Conservation (phyloP, 352 stramenopile species). For the Aphanomyces euteiches region DNA sequence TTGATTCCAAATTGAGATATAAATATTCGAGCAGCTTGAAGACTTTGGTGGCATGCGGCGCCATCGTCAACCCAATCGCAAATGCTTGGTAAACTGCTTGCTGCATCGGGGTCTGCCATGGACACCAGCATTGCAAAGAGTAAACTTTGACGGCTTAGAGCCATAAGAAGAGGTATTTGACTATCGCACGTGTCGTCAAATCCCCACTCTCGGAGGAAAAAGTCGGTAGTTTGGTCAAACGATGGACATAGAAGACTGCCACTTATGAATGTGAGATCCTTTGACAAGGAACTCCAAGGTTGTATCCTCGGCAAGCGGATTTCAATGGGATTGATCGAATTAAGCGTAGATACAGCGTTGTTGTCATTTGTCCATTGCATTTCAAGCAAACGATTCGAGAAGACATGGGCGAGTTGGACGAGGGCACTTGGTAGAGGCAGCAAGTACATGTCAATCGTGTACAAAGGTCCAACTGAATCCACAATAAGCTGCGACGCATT, state of each 20-base stretch:
- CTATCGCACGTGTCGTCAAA: neutral
- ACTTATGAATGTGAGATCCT: neutral
- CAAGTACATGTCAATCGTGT: neutral
- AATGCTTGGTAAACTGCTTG: neutral
- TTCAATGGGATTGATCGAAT: too few species aligned
- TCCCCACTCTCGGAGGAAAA: neutral
- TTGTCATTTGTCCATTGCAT: too few species aligned
- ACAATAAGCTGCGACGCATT: too few species aligned
- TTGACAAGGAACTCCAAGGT: neutral
- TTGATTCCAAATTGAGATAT: neutral
- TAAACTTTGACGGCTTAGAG: neutral
- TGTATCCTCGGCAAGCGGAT: too few species aligned
- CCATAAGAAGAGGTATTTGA: neutral
- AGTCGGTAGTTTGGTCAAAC: neutral
- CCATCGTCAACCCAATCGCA: neutral
- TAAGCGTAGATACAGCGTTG: too few species aligned
- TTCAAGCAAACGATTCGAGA: neutral
- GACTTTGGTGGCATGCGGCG: neutral
- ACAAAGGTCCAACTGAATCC: neutral
- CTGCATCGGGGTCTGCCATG: neutral
- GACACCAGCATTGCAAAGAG: neutral
- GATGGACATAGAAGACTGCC: neutral
- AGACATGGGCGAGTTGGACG: neutral
- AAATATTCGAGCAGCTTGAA: neutral
- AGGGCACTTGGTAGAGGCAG: neutral